Base-by-base conservation (phyloP, 2,329 filamentous ascomycete genomes). In the Sclerotinia subarctica region DNA sequence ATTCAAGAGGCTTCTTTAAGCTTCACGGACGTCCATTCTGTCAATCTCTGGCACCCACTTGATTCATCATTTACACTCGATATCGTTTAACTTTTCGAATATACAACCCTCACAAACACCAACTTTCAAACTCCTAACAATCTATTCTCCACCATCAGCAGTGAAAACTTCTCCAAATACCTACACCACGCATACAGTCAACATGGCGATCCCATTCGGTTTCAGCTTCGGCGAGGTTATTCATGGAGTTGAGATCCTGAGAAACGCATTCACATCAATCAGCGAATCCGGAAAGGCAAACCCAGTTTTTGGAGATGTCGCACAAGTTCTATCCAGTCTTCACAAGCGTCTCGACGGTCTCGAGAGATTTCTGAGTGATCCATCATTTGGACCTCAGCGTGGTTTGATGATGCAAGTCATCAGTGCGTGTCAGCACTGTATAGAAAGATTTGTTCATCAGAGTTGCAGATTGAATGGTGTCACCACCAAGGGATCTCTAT, bases 391-490 rank as follows among this genome's bases (percentile, higher is more conserved):
- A 21, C 13, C 56, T 52, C 65, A 67, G 24, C 65, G 56, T 46
- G 65, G 65, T n/a, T 32, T 46, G 24, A 67, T 67, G 56, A 67
- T 63, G 65, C 65, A 67, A 52, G 35, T 67, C 19, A 67, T 67
- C 2, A 67, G 65, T 54, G 32, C 65, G 17, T 67, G 65, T 24
- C 65, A 63, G 26, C 24, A 67, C 19, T 67, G 65, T 26, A 63
- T 67, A 35, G 65, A 67, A 38, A 53, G 65, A 63, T 67, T 67
- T 67, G 65, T 67, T 21, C 65, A 67, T 15, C 56, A 63, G n/a
- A 35, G 65, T 10, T 67, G 56, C 65, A 67, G 29, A 21, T 38
- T 60, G n/a, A 67, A 62, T 21, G 56, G 65, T 32, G 32, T 67
- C 38, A 62, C 65, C 24, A 52, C 65, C 32, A 62, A 63, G 38